These are phyloP conservation scores for Heterococcus sp. DNA, from an alignment of 108 stramenopile species.

Conservation along the genomic window DNA sequence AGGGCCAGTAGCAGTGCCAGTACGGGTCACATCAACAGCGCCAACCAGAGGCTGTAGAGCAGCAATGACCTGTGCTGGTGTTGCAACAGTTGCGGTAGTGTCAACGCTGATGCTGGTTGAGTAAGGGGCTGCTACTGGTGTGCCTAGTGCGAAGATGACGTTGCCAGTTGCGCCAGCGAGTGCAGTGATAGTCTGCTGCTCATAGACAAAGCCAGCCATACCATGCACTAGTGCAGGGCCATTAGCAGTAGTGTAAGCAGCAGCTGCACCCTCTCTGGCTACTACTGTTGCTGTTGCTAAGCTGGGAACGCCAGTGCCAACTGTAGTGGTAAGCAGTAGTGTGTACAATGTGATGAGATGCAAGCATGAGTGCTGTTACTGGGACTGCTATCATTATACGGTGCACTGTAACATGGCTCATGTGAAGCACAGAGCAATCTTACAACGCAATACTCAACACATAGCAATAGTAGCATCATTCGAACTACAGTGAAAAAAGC, in stretches of 20 bases:
- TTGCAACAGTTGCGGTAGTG: background rate
- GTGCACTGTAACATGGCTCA: too few species aligned
- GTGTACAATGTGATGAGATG: background rate
- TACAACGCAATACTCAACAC: too few species aligned
- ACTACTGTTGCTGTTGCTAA: slow-evolving; percentile 61
- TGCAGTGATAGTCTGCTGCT: slow-evolving; percentile 63
- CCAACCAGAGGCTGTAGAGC: background rate
- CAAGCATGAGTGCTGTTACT: background rate
- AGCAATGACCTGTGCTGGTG: background rate
- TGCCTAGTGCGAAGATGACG: background rate
- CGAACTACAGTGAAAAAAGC: background rate
- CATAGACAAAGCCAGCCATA: slow-evolving; percentile 72
- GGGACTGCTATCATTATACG: too few species aligned
- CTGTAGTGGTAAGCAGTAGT: slow-evolving; percentile 62
- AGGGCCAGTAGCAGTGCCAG: slow-evolving; percentile 42
- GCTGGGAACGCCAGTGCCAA: slow-evolving; percentile 67
- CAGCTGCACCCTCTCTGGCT: slow-evolving; percentile 69
- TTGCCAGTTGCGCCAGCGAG: slow-evolving; percentile 18
- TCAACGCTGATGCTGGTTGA: too few species aligned
- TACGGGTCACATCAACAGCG: slow-evolving; percentile 63
- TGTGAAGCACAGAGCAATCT: too few species aligned
- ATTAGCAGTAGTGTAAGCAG: slow-evolving; percentile 65
- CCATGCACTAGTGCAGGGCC: slow-evolving; percentile 66
- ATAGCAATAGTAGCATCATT: too few species aligned
- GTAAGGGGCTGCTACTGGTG: background rate